Base-by-base conservation (phyloP, 177 flowering plant species). In the Vitis hybrid region DNA sequence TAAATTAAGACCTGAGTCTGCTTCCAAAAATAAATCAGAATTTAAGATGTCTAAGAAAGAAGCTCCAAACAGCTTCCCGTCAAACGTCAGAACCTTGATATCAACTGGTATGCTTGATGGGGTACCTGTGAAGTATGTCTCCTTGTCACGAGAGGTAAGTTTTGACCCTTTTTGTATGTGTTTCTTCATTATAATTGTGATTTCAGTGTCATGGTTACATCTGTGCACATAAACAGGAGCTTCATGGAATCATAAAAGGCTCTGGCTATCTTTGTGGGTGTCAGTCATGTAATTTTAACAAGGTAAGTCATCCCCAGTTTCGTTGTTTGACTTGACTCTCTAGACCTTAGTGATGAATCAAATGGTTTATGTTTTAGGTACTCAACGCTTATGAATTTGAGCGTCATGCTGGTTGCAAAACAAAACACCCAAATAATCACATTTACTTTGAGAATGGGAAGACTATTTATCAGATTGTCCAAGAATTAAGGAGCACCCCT, bases 31-130 rank as follows among this genome's bases (percentile, higher is more conserved):
- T 70, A 87, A 86, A 60, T 65, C 72, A 31, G 90, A 85, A 55
- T 21, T 64, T 5, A 89, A 91, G 76, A 45, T 77, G 58, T 69
- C 85, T 12, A 87, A 71, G 75, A 91, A 87, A 77, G 85, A 77
- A 59, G 80, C 89, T 68, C 90, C 90, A 18, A 88, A 88, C 60
- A 88, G 87, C 75, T 89, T 88, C 72, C 94, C 97, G 51, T 87
- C 97, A 29, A 89, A 87, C 77, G 94, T 88, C 62, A 86, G 86
- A 78, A 88, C 87, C 71, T 82, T 91, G 78, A 71, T 91, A 55
- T 79, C 91, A 60, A 91, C 97, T 73, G 97, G 92, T 21, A 88
- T 88, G 75, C 88, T 91, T 74, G 94, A 91, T 76, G 97, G 90
- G 31, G 89, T 87, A 39, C 89, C 89, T 57, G 87, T 91, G 5